Conservation (phyloP, 1,284 basidiomycete species). For the Afroboletus lepidellus region DNA sequence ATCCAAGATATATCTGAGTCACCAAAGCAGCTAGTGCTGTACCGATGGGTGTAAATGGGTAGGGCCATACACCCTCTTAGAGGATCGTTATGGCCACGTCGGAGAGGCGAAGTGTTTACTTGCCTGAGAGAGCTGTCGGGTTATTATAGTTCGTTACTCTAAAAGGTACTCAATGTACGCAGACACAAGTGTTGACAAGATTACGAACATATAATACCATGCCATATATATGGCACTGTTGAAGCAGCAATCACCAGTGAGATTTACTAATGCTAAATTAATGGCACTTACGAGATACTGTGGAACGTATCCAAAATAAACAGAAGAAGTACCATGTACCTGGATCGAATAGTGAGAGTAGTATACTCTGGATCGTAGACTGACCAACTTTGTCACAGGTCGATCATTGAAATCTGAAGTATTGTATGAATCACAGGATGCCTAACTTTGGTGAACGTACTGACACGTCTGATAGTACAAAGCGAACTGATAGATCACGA, state of each 20-base stretch:
- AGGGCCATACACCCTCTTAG: background rate
- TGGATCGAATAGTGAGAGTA: background rate
- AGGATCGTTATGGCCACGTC: background rate
- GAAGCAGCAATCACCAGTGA: too few relatives aligned
- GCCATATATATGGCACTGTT: slow-evolving; percentile 15
- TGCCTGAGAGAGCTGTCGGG: slow-evolving; percentile 11
- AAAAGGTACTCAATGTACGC: background rate
- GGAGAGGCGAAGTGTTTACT: background rate
- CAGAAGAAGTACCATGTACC: background rate
- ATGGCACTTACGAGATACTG: background rate
- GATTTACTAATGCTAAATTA: too few relatives aligned
- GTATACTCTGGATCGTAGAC: background rate
- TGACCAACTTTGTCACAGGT: slow-evolving; percentile 17
- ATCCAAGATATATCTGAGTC: background rate
- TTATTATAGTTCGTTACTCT: slow-evolving; percentile 15
- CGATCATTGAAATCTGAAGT: slow-evolving; percentile 45
- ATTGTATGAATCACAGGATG: background rate
- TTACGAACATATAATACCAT: slow-evolving; percentile 18
- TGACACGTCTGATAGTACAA: slow-evolving; percentile 42
- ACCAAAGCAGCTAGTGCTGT: background rate
- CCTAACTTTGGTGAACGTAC: slow-evolving; percentile 11
- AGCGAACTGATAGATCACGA: slow-evolving; percentile 49
- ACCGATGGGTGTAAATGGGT: background rate
- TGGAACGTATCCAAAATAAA: background rate
- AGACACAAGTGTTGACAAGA: background rate